Conservation (phyloP, 2,329 filamentous ascomycete species). For the Talaromyces piceae region DNA sequence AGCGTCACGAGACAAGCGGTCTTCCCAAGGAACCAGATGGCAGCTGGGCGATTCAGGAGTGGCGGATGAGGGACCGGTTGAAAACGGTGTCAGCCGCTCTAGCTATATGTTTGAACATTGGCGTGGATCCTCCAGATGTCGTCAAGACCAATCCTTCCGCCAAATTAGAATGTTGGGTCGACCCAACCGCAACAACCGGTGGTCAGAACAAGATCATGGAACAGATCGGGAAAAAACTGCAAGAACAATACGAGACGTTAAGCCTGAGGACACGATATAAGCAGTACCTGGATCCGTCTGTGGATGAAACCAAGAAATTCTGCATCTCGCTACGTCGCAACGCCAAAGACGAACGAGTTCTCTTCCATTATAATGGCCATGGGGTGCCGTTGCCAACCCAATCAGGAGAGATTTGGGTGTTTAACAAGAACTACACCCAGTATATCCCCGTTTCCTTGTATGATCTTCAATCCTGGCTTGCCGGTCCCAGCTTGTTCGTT, state of each 20-base stretch:
- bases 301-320: constrained; percentile 96
- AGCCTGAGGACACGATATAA: constrained; percentile 96
- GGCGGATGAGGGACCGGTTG: constrained; percentile 92
- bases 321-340: constrained; percentile 83
- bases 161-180: constrained; percentile 93
- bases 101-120: constrained; percentile 92
- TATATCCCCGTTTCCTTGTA: constrained; percentile 96
- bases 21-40: constrained; percentile 60
- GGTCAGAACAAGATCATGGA: constrained; percentile 76
- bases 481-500: constrained; percentile 90
- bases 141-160: constrained; percentile 91
- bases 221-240: constrained; percentile 91
- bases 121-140: constrained; percentile 93
- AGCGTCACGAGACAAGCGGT: constrained; percentile 89
- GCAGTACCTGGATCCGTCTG: constrained; percentile 90
- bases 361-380: constrained; percentile 99
- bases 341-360: constrained; percentile 87
- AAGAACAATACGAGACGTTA: constrained; percentile 91
- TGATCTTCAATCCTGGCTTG: constrained; percentile 91
- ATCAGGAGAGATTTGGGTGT: constrained; percentile 98
- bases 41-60: constrained; percentile 67
- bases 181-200: constrained; percentile 72
- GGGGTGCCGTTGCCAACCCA: constrained; percentile 92
- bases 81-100: constrained; percentile 96
- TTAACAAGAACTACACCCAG: constrained; percentile 97